phyloP scores from a whole-genome alignment of 2,329 filamentous ascomycete genomes.

The Colletotrichum truncatum region DNA sequence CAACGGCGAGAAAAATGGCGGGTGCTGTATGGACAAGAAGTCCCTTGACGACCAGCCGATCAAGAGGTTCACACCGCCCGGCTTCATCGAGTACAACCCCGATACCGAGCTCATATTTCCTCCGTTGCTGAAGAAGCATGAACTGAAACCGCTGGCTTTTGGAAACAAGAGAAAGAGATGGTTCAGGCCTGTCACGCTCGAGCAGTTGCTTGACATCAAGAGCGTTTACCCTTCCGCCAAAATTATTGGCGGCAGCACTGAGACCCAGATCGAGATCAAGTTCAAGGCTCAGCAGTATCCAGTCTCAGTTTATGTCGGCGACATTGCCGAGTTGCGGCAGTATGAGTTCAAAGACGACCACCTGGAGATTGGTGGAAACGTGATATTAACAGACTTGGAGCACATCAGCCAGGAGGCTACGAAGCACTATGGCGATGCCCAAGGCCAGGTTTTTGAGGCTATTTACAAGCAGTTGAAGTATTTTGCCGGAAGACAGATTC shows the following conservation, averaged over 20 bases:
- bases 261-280: constrained; percentile 98
- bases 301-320: constrained; percentile 90
- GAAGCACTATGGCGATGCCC: constrained; percentile 76
- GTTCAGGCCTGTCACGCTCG: constrained; percentile 87
- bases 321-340: constrained; percentile 88
- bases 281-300: constrained; percentile 95
- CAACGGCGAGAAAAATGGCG: constrained; percentile 50
- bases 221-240: constrained; percentile 85
- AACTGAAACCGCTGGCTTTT: constrained; percentile 83
- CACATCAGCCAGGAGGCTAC: constrained; percentile 82
- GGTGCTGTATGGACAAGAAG: constrained; percentile 75
- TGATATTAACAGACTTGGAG: constrained; percentile 91
- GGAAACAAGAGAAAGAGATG: constrained; percentile 95
- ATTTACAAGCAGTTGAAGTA: constrained; percentile 95
- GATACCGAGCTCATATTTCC: constrained; percentile 97
- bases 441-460: constrained; percentile 84
- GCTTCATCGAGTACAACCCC: constrained; percentile 93
- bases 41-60: constrained; percentile 61
- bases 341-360: constrained; percentile 83
- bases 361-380: constrained; percentile 93
- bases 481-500: constrained; percentile 94
- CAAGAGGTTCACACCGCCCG: constrained; percentile 82
- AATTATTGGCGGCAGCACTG: constrained; percentile 93
- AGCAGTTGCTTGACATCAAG: constrained; percentile 94
- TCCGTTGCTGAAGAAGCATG: constrained; percentile 82